Percentiles rank a stretch among this genome's conserved stretches.
Evolutionary conservation across 1,139 yeast genomes (phyloP).

Genomic region (Geotrichum reessii): DNA sequence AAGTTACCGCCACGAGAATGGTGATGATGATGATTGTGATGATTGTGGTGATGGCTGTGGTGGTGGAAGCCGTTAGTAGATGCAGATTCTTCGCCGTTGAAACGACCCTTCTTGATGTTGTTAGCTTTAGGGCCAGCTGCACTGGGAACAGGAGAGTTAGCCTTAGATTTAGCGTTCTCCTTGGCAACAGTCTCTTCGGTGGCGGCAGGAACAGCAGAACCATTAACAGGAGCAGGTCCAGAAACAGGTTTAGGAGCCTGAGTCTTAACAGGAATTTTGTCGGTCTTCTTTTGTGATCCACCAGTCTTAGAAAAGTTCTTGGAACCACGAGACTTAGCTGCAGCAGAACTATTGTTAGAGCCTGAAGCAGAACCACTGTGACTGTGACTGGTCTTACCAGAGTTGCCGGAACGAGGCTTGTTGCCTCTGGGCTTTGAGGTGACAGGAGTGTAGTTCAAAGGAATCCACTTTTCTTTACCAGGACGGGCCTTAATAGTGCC

Average conservation of each 20-base stretch:
- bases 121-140: constrained; percentile 2
- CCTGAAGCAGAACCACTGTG: not conserved
- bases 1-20: constrained; percentile 17
- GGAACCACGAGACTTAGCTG: constrained; percentile 14
- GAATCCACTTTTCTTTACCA: constrained; percentile 16
- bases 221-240: constrained; percentile 13
- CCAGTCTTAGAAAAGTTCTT: constrained; percentile 56
- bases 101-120: constrained; percentile 14
- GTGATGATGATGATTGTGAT: constrained; percentile 21
- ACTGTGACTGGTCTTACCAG: not conserved
- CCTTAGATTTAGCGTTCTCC: not conserved
- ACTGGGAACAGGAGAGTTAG: constrained; percentile 5
- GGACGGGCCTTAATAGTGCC: constrained; percentile 2
- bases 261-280: constrained; percentile 1
- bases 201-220: constrained; percentile 8
- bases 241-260: constrained; percentile 2
- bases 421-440: constrained; percentile 10
- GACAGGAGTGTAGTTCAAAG: constrained; percentile 14
- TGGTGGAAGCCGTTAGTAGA: constrained; percentile 4
- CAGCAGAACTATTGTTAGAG: not conserved
- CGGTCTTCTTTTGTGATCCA: constrained; percentile 29
- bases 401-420: constrained; percentile 14
- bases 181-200: constrained; percentile 6
- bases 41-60: constrained; percentile 5
- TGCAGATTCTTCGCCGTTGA: constrained; percentile 4